These are phyloP conservation scores for Globisporangium solare DNA, from an alignment of 352 stramenopile genomes.

Conservation along the genomic window DNA sequence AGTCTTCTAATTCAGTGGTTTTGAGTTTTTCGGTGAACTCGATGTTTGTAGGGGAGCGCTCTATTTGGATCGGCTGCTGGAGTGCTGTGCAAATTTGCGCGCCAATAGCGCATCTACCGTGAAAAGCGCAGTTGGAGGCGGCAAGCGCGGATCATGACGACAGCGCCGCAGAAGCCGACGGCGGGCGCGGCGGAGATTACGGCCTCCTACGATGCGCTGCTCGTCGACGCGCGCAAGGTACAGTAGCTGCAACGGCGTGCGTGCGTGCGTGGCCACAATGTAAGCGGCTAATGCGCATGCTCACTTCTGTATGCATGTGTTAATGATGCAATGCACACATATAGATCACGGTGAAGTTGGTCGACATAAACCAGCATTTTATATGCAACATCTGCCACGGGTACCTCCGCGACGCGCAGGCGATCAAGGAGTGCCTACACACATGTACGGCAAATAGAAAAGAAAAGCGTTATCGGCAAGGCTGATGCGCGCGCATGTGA, in stretches of 20 bases:
- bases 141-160: slow-evolving; percentile 3
- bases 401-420: slow-evolving; percentile 66
- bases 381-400: slow-evolving; percentile 63
- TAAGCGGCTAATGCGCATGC: neutral
- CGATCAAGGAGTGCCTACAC: slow-evolving; percentile 75
- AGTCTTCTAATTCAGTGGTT: neutral
- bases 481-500: too few species aligned
- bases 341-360: slow-evolving; percentile 41
- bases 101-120: neutral
- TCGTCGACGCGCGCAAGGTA: slow-evolving; percentile 39
- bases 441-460: slow-evolving; percentile 47
- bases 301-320: neutral
- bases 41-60: slow-evolving; percentile 2
- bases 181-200: neutral
- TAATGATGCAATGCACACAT: neutral
- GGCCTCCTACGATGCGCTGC: slow-evolving; percentile 22
- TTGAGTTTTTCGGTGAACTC: neutral
- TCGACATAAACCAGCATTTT: slow-evolving; percentile 51
- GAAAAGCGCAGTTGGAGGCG: neutral
- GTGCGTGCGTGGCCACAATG: neutral
- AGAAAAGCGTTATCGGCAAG: neutral
- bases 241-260: neutral
- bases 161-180: neutral
- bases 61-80: neutral
- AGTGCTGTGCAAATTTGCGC: neutral